Conservation (phyloP, 495 filamentous ascomycete genomes). For the Staphylotrichum longicolle region DNA sequence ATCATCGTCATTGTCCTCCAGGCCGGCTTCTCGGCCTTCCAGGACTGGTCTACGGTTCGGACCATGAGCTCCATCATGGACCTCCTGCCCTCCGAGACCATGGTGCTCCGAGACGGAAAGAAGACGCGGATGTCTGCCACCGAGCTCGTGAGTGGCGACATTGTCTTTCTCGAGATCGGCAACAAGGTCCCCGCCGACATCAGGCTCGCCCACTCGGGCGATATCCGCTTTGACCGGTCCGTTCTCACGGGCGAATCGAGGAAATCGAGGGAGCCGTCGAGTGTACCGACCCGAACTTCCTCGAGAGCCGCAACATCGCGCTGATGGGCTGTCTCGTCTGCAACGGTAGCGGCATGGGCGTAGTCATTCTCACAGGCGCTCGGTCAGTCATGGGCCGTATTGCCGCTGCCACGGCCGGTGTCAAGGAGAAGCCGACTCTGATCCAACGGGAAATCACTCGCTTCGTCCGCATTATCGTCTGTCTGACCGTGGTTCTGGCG, state of each 20-base stretch:
- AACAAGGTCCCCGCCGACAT: constrained; percentile 12
- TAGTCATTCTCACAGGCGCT: constrained; percentile 8
- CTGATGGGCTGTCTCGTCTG: constrained; percentile 7
- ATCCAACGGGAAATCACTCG: constrained; percentile 9
- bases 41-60: constrained; percentile 39
- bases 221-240: constrained; percentile 12
- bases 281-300: constrained; percentile 11
- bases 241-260: constrained; percentile 3
- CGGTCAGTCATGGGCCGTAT: constrained; percentile 14
- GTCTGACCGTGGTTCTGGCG: constrained; percentile 8
- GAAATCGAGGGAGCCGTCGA: constrained; percentile 9
- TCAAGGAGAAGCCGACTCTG: constrained; percentile 10
- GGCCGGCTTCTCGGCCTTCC: constrained; percentile 38
- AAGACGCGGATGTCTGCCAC: not conserved
- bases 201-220: constrained; percentile 5
- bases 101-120: constrained; percentile 16
- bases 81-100: constrained; percentile 32
- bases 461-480: constrained; percentile 11
- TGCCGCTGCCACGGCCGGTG: constrained; percentile 5
- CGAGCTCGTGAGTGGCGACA: constrained; percentile 13
- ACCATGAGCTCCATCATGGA: constrained; percentile 38
- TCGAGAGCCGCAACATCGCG: constrained; percentile 8
- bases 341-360: constrained; percentile 4
- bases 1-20: constrained; percentile 39
- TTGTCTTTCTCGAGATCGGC: constrained; percentile 8